These are phyloP conservation scores for Sporisorium sorghi DNA, from an alignment of 1,284 basidiomycete genomes.

Conservation along the genomic window DNA sequence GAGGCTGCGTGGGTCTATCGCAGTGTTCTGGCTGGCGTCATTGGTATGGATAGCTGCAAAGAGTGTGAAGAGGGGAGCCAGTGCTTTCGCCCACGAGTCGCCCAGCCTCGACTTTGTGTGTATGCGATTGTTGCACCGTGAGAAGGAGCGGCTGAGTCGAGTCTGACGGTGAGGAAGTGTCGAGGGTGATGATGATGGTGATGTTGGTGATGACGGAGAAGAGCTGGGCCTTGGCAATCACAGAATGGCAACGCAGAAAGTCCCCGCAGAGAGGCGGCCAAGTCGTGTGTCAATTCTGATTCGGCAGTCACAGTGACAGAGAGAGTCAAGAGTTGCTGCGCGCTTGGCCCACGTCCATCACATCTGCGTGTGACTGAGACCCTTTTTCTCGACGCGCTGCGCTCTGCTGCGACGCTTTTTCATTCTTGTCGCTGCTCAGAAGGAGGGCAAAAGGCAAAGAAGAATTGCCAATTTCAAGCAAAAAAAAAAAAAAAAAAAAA, in stretches of 20 bases:
- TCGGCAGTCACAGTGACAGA: no score
- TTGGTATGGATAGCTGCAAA: neutral
- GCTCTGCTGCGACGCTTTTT: constrained; percentile 1
- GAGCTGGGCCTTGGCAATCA: neutral
- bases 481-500: no score
- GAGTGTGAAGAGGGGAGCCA: no score
- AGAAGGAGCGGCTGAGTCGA: neutral
- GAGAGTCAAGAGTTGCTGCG: no score
- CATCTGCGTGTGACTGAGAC: no score
- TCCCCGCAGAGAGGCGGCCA: neutral
- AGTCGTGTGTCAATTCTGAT: neutral
- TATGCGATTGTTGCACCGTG: no score
- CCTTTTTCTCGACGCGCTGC: constrained; percentile 3
- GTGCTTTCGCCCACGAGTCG: no score
- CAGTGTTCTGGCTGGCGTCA: neutral
- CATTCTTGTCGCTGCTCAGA: neutral
- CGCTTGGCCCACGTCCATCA: constrained; percentile 2
- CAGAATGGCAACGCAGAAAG: no score
- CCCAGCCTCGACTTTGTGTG: no score
- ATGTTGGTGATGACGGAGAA: neutral
- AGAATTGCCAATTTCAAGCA: neutral
- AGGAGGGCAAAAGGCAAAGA: neutral
- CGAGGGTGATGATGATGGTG: constrained; percentile 4
- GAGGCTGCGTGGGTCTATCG: neutral
- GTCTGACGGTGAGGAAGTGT: neutral